Base-by-base conservation (phyloP, 2,329 filamentous ascomycete genomes). In the Fusarium secorum region DNA sequence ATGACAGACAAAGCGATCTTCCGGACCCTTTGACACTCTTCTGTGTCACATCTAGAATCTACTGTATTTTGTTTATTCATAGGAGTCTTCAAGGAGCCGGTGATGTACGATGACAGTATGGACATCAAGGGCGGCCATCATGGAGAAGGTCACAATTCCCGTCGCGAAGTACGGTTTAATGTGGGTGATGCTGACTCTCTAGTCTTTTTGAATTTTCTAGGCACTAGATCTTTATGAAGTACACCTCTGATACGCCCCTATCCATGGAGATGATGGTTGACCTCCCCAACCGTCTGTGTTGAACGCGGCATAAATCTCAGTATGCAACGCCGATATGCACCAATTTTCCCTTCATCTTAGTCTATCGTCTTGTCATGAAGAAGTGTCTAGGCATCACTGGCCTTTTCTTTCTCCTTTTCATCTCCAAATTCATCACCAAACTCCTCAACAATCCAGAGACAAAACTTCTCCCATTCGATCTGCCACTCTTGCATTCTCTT, bases 381-480 rank as follows among this genome's bases (percentile, higher is more conserved):
- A n/a, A 7, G 14, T 11, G 15, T 59, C 44, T 39, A 68, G 22
- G 55, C 52, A 17, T 60, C 24, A 13, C 30, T 53, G 17, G 51
- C 7, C 20, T 51, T 57, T 45, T 35, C 62, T 33, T 59, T 51
- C 22, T 59, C 46, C 28, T 64, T 56, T 17, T 78, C 76, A 0
- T 60, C 75, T 36, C 79, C 84, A 59, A 88, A 95, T 80, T 95
- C 89, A 1, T 86, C 85, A 13, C 84, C 86, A 75, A 88, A 97
- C 81, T 97, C 93, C 39, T 90, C 85, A 14, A 97, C 91, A 46
- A 98, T 86, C 94, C 94, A 98, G 58, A 94, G 86, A 77, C 95
- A 98, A 78, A 96, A 98, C 76, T 89, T 87, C 83, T 98, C 95
- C 89, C 95, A 98, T 73, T 93, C 89, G 38, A 89, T 82, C 53